Conservation (phyloP, 768 basidiomycete genomes). For the Tylopilus cervinicoccineus region DNA sequence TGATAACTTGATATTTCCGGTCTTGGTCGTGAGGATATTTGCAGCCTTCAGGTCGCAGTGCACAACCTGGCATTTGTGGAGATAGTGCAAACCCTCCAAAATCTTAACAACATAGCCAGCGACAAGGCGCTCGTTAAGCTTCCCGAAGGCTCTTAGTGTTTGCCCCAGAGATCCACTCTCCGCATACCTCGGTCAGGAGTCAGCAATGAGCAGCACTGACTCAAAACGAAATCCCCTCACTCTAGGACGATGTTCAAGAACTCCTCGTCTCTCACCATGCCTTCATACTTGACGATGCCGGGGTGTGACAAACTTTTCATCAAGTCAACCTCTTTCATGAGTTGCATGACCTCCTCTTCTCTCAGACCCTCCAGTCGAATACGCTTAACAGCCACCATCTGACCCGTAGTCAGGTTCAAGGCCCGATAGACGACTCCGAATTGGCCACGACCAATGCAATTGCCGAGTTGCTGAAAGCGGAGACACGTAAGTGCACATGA, state of each 20-base stretch:
- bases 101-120: slow-evolving; percentile 95
- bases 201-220: slow-evolving; percentile 7
- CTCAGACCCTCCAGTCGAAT: slow-evolving; percentile 87
- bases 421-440: slow-evolving; percentile 96
- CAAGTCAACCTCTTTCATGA: slow-evolving; percentile 93
- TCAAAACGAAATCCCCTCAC: slow-evolving; percentile 42
- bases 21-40: slow-evolving; percentile 98
- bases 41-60: slow-evolving; percentile 99
- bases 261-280: slow-evolving; percentile 86
- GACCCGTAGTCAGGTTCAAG: slow-evolving; percentile 88
- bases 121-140: slow-evolving; percentile 87
- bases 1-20: slow-evolving; percentile 93
- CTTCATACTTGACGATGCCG: slow-evolving; percentile 96
- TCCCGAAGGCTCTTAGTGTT: slow-evolving; percentile 90
- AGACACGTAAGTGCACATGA: slow-evolving; percentile 9
- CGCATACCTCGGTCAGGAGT: slow-evolving; percentile 61
- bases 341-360: slow-evolving; percentile 83
- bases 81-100: slow-evolving; percentile 90
- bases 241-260: slow-evolving; percentile 92
- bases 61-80: slow-evolving; percentile 86
- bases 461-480: slow-evolving; percentile 81
- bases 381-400: slow-evolving; percentile 99
- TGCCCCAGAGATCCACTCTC: slow-evolving; percentile 96
- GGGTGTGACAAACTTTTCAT: slow-evolving; percentile 90
- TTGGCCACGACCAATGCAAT: slow-evolving; percentile 95